Conservation (phyloP, 345 rosid species). For the Stellera chamaejasme region DNA sequence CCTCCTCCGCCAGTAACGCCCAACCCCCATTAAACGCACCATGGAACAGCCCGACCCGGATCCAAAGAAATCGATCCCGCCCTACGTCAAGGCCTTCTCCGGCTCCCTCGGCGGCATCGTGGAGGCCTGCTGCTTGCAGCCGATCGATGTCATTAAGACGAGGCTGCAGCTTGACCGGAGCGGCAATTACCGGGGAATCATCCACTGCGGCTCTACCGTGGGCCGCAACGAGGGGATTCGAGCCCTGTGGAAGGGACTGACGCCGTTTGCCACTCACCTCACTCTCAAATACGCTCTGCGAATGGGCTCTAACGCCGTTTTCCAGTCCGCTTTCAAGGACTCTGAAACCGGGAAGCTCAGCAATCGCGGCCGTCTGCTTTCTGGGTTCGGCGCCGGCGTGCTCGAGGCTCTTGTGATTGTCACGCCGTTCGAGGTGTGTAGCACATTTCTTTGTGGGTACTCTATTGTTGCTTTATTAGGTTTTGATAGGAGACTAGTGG, state of each 20-base stretch:
- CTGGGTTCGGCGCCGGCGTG: conserved; percentile 97
- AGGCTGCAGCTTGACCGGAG: conserved; percentile 74
- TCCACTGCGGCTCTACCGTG: conserved; percentile 73
- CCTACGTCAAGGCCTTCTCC: conserved; percentile 84
- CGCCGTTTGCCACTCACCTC: conserved; percentile 94
- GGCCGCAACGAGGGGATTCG: conserved; percentile 61
- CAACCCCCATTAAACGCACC: not conserved
- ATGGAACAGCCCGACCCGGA: conserved; percentile 6
- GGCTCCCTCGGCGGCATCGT: conserved; percentile 87
- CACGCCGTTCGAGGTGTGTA: conserved; percentile 82
- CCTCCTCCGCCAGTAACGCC: not conserved
- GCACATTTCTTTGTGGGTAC: not conserved
- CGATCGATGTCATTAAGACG: conserved; percentile 92
- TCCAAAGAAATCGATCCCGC: conserved; percentile 40
- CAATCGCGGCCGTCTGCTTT: conserved; percentile 42
- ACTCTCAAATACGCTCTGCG: conserved; percentile 84
- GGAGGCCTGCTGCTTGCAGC: conserved; percentile 89
- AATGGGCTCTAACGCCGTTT: conserved; percentile 86
- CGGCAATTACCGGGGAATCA: conserved; percentile 67
- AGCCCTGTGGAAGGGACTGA: conserved; percentile 91
- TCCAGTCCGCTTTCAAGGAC: conserved; percentile 75
- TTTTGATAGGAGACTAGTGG: no score
- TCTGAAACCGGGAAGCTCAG: conserved; percentile 63
- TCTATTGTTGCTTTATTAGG: not conserved
- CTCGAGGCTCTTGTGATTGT: conserved; percentile 91